Evolutionary conservation across 2,329 filamentous ascomycete genomes (phyloP), one percentile per base, ranked within the genome.

Genomic region (Apiospora saccharicola): DNA sequence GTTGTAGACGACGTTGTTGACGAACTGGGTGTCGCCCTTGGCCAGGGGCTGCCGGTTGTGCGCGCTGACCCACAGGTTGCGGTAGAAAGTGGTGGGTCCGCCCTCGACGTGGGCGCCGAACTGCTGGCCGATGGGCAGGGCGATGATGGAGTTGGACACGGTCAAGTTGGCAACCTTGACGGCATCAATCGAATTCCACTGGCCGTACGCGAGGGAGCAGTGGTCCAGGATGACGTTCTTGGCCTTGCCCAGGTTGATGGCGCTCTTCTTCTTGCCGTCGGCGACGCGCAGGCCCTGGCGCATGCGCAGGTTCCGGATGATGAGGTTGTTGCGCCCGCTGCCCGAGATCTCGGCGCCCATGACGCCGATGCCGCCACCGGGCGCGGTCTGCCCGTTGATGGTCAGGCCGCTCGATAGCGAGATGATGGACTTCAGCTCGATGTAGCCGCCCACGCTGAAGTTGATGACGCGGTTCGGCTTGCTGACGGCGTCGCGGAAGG

Each of bases 311-410:
- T 85, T 84, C 26, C 83, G 79, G 26, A 85, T 82, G 70, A 86
- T 84, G 8, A 83, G 71, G 64, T 76, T 76, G 34, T 71, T 69
- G 51, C 72, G 57, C 8, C 64, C 69, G 49, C 73, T 75, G 37
- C 72, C 74, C 4, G 74, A 75, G 1, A 76, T 70, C 68, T 78
- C 78, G 13, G 53, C 75, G 19, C 72, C 81, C 80, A 75, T 85
- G 79, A 78, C 84, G 75, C 57, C 74, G 24, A 75, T 74, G 44
- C 75, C 75, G 2, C 71, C 72, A 14, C 82, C 81, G 1, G 85
- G 85, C 5, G 85, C 85, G 0, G 84, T 86, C 73, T 86, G 84
- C 6, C 85, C 85, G 5, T 85, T 81, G 73, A 87, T 86, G 4
- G 81, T 83, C 51, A 86, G 78, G 47, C 81, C 79, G 70, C 83